Evolutionary conservation across 2,329 filamentous ascomycete species (phyloP).

Genomic region (Aspergillus spinulosporus): DNA sequence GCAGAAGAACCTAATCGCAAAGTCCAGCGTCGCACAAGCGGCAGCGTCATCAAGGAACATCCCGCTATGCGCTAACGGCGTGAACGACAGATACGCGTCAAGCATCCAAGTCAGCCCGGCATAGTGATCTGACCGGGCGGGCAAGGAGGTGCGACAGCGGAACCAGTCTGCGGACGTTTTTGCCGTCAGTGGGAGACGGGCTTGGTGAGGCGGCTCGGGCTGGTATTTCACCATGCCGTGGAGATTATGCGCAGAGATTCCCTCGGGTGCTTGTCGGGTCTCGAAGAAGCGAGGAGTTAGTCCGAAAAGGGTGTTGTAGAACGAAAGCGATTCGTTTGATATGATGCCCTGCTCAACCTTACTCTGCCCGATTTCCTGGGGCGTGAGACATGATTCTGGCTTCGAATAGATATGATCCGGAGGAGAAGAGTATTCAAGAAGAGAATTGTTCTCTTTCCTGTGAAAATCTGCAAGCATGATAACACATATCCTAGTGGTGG

Average conservation of each 20-base stretch:
- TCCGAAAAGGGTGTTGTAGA: constrained; percentile 2
- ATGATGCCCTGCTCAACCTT: not conserved
- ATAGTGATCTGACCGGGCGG: not conserved
- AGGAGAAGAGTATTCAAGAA: not conserved
- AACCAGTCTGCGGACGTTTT: constrained; percentile 14
- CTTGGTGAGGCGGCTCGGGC: not conserved
- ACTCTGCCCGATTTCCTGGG: not conserved
- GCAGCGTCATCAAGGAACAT: constrained; percentile 35
- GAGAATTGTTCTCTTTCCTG: not conserved
- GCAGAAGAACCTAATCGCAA: constrained; percentile 49
- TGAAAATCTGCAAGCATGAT: not conserved
- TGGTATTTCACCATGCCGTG: constrained; percentile 1
- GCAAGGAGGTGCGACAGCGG: constrained; percentile 1
- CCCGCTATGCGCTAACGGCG: constrained; percentile 30
- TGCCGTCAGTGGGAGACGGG: not conserved
- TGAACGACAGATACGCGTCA: constrained; percentile 15
- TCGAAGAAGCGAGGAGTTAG: constrained; percentile 6
- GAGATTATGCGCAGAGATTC: constrained; percentile 9
- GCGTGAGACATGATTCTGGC: not conserved
- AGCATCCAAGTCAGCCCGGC: constrained; percentile 7
- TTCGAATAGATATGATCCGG: not conserved
- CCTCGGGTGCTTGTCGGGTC: constrained; percentile 5
- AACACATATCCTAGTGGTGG: not conserved
- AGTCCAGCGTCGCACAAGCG: constrained; percentile 53
- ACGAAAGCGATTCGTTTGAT: not conserved